Percentiles rank a stretch among this genome's conserved stretches.
phyloP scores from a whole-genome alignment of 2,329 filamentous ascomycete species.

The Neonectria neomacrospora region DNA sequence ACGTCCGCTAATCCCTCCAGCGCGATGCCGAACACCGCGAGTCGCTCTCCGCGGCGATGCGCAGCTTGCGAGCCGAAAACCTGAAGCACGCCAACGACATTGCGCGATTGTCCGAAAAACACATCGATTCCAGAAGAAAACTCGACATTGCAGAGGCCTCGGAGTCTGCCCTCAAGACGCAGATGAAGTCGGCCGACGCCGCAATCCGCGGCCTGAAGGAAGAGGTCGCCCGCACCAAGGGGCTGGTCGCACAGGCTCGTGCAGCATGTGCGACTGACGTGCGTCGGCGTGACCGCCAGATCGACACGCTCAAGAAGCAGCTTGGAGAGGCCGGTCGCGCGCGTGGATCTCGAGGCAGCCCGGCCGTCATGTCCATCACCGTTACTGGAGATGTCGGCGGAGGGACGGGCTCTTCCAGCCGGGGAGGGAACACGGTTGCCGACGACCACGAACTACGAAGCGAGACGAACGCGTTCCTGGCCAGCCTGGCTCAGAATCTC shows the following conservation, averaged over 20 bases:
- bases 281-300: constrained; percentile 87
- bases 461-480: constrained; percentile 93
- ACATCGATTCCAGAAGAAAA: constrained; percentile 65
- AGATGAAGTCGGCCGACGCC: constrained; percentile 79
- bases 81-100: constrained; percentile 78
- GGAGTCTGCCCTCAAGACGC: constrained; percentile 74
- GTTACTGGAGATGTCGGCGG: constrained; percentile 66
- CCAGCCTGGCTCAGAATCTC: constrained; percentile 81
- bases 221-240: constrained; percentile 82
- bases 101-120: constrained; percentile 65
- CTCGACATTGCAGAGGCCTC: constrained; percentile 73
- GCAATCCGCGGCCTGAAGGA: constrained; percentile 83
- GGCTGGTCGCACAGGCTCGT: constrained; percentile 83
- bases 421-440: constrained; percentile 38
- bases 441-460: constrained; percentile 77
- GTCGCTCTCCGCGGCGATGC: constrained; percentile 80
- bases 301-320: constrained; percentile 89
- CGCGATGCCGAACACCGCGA: constrained; percentile 92
- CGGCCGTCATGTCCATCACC: constrained; percentile 66
- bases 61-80: constrained; percentile 78
- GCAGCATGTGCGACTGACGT: constrained; percentile 91
- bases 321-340: constrained; percentile 76
- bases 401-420: constrained; percentile 53
- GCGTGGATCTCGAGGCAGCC: constrained; percentile 65
- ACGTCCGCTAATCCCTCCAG: constrained; percentile 56